Evolutionary conservation across 1,284 basidiomycete genomes (phyloP), one percentile per base, ranked within the genome.

Genomic region (Cryptococcus neoformans): DNA sequence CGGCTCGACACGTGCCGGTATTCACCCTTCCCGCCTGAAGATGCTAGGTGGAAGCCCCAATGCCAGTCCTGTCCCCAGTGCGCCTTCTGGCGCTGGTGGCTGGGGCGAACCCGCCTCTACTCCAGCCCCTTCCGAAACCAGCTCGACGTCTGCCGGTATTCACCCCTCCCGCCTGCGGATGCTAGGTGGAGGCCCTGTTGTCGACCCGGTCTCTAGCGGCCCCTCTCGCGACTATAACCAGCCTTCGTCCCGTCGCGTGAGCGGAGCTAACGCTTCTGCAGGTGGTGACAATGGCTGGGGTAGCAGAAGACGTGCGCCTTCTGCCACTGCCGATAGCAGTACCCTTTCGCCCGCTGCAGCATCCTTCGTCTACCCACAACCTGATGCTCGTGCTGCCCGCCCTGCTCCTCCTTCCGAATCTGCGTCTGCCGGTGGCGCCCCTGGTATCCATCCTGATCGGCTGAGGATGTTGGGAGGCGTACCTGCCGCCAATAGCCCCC

Each of bases 91-190:
- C 41, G 38, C 36, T 4, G 34, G 47, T 21, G 40, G n/a, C 12
- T 53, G 51, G 51, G 51, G 51, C 28, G n/a, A 34, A 34, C 37
- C 12, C n/a, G n/a, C 51, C 40, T 52, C 42, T 34, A 8, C 10
- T n/a, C 37, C 48, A 38, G 45, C 45, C 7, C 14, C 21, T 47
- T 11, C 17, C 12, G 35, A 39, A 14, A 12, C 41, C 14, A 28
- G 14, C 21, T 21, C 28, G n/a, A 21, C 41, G 4, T 5, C 41
- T 4, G 21, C 44, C 14, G 45, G 45, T 42, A 40, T 40, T 14
- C 37, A 54, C 53, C 45, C 53, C 12, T 16, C 45, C 36, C 36
- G 47, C 28, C 6, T 47, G 39, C 11, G 37, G 45, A 39, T 54
- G 53, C 45, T 54, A 7, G 44, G 44, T 2, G 44, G 21, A 6